Evolutionary conservation across 305 asterid genomes (phyloP), one percentile per base, ranked within the genome.

Genomic region (Fraxinus angustifolia): DNA sequence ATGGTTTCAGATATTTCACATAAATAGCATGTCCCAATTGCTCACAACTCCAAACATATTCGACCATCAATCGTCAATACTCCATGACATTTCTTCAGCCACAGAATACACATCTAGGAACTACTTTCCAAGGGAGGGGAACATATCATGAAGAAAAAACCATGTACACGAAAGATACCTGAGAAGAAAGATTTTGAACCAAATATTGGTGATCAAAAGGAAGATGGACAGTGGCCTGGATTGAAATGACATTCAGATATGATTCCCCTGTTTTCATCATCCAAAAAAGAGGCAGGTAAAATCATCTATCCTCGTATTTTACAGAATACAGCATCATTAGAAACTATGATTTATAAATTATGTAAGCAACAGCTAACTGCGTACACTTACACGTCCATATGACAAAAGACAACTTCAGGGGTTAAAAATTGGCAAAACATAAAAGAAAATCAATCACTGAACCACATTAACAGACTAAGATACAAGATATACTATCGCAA

Each of bases 161-260:
- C 65, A 81, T 0, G 58, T 14, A 48, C 58, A 45, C 16, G 87
- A 62, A 77, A 68, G 70, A 62, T 85, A 96, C 99, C 98, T 90
- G 96, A 60, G 91, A 83, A 36, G 99, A 88, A 73, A 96, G 93
- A 89, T 96, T 96, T 87, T 96, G 99, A 83, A 93, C 86, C 84
- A 91, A 81, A 91, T 94, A 94, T 35, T 78, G 90, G 85, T 91
- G 97, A 79, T 96, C 93, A 73, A 48, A 92, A 35, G 99, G 92
- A 83, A 94, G 98, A 83, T 96, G 95, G 78, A 96, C 90, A 84
- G 90, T 92, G 79, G 97, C 98, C 85, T 93, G 97, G 80, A 96
- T 90, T 35, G 97, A 92, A 86, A 94, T 86, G 82, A 96, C 82
- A 82, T 90, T 88, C 58, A 94, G 81, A 79, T 67, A 80, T 82